Percentiles rank a stretch among this genome's conserved stretches.
Evolutionary conservation across 1,284 basidiomycete species (phyloP).

Genomic region (Malassezia brasiliensis): DNA sequence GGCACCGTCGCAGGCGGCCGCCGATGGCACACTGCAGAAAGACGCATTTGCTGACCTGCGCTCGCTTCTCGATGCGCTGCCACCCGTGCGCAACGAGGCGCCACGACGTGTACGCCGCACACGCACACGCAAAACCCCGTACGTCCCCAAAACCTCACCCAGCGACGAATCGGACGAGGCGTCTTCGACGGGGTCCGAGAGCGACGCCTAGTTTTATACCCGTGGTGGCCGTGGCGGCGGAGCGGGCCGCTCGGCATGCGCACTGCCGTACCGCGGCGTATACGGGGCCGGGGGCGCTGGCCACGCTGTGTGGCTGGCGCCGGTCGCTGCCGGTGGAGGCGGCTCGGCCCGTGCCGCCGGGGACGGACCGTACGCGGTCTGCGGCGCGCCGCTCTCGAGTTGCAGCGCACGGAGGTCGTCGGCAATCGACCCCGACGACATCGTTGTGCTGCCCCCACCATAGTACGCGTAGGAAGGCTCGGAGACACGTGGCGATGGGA

Average conservation of each 20-base stretch:
- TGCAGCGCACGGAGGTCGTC: conserved; percentile 12
- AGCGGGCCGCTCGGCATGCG: background rate
- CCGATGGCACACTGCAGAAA: background rate
- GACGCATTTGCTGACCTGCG: conserved; percentile 3
- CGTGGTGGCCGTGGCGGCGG: conserved; percentile 13
- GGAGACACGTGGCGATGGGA: too few species aligned
- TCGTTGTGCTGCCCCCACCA: too few species aligned
- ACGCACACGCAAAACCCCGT: background rate
- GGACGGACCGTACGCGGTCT: too few species aligned
- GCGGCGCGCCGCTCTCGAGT: background rate
- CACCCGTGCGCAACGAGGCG: background rate
- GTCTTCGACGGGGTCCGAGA: background rate
- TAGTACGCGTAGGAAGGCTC: too few species aligned
- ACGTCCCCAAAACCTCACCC: background rate
- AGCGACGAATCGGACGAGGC: background rate
- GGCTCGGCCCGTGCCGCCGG: too few species aligned
- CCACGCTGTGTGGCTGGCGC: background rate
- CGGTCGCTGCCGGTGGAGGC: too few species aligned
- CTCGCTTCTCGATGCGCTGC: conserved; percentile 1
- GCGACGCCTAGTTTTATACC: conserved; percentile 1
- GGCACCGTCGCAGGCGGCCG: background rate
- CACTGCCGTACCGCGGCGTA: background rate
- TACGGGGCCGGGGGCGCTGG: conserved; percentile 2
- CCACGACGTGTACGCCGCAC: background rate
- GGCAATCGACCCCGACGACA: background rate